Evolutionary conservation across 139 green algal species (phyloP).

Genomic region (Picochlorum sp.): DNA sequence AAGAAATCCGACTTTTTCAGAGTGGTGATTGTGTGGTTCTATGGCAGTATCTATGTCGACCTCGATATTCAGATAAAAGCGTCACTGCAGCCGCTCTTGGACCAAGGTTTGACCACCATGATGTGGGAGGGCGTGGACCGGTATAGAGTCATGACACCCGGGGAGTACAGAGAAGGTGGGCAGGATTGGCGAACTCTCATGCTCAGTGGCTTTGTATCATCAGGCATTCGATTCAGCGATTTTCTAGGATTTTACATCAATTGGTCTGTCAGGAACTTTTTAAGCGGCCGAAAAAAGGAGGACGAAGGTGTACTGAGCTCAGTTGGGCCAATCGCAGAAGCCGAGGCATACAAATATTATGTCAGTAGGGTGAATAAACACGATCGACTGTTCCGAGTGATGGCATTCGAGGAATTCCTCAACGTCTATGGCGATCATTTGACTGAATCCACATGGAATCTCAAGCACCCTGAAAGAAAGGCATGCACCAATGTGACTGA

Average conservation of each 20-base stretch:
- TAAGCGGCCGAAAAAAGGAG: background rate
- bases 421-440: background rate
- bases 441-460: slow-evolving; percentile 2
- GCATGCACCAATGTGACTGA: background rate
- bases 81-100: background rate
- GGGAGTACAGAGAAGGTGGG: background rate
- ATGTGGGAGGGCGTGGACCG: background rate
- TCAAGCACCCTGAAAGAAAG: background rate
- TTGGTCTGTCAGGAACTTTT: background rate
- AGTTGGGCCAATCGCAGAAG: background rate
- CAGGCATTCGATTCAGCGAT: background rate
- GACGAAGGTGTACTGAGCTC: background rate
- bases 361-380: background rate
- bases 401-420: background rate
- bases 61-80: slow-evolving; percentile 2
- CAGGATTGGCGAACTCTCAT: background rate
- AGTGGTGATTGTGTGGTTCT: background rate
- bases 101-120: slow-evolving; percentile 1
- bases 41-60: background rate
- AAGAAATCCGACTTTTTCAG: background rate
- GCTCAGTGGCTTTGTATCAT: background rate
- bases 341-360: background rate
- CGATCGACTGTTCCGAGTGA: background rate
- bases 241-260: slow-evolving; percentile 2
- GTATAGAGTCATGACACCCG: background rate